phyloP scores from a whole-genome alignment of 306 rosid genomes.

The Mimosa bimucronata region DNA sequence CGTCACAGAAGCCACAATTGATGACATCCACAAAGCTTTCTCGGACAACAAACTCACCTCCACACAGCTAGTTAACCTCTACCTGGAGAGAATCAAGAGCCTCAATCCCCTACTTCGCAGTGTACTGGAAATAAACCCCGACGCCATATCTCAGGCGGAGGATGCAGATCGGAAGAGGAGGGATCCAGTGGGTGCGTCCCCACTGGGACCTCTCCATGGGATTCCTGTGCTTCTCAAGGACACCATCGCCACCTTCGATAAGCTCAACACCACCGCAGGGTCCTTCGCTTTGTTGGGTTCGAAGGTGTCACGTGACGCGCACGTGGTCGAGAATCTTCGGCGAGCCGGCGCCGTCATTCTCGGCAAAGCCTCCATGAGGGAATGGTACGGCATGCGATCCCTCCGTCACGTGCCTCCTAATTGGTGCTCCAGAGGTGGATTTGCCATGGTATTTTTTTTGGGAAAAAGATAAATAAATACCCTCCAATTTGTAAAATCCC shows the following conservation, averaged over 20 bases:
- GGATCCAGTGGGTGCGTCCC: background rate
- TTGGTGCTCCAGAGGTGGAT: constrained; percentile 59
- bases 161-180: constrained; percentile 58
- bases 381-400: constrained; percentile 54
- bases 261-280: constrained; percentile 64
- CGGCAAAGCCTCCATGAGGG: constrained; percentile 64
- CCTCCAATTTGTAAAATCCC: too few relatives aligned
- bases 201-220: constrained; percentile 49
- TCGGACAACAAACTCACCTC: constrained; percentile 48
- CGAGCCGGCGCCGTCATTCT: constrained; percentile 56
- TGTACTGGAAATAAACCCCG: constrained; percentile 75
- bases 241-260: constrained; percentile 59
- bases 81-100: constrained; percentile 44
- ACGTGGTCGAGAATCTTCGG: constrained; percentile 54
- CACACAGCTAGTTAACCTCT: constrained; percentile 51
- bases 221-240: constrained; percentile 66
- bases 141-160: constrained; percentile 62
- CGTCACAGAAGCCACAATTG: constrained; percentile 59
- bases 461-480: too few relatives aligned
- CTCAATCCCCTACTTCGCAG: constrained; percentile 60
- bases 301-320: constrained; percentile 53
- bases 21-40: constrained; percentile 58
- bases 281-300: constrained; percentile 62
- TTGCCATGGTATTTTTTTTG: background rate
- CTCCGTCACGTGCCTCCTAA: constrained; percentile 38